Evolutionary conservation across 73 alveolate genomes (phyloP), one percentile per base, ranked within the genome.

Genomic region (Paramecium caudatum): DNA sequence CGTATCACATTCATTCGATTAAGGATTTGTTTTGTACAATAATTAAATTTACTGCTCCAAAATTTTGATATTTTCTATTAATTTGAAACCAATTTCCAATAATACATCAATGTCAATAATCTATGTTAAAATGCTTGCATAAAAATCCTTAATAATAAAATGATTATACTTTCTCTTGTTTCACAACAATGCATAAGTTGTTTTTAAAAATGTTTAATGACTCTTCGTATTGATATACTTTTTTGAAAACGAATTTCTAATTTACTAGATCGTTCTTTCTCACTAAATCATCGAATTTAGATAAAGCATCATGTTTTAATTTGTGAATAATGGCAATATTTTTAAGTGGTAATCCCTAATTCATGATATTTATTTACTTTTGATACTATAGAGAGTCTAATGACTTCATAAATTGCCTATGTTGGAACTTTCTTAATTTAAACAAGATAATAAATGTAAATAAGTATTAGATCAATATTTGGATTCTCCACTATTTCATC

Each of bases 201-300:
- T 7, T 68, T 68, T 68, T 34, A 25, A 68, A 68, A n/a, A 68
- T 25, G 37, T 55, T 55, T 10, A 55, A 55, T 12, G 84, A 68
- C 34, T 68, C 84, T 68, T 68, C 84, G 34, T 34, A 68, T 68
- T 32, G 32, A 68, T 68, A 68, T 15, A 68, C 84, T n/a, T 68
- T 37, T 34, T 32, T 34, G 37, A 68, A 68, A 7, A 34, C 50
- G 34, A 68, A 68, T n/a, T 68, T 68, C 39, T 68, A 68, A 68
- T 68, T 68, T 4, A 32, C 50, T 30, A 68, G 21, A 32, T 68
- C 84, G 34, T 68, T 68, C 8, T 68, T 68, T 37, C 17, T 68
- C 9, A 68, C 50, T 33, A 68, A 68, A 12, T 68, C 50, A 32
- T 34, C 30, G 15, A 68, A 68, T 68, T 68, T 37, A 68, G 17